A percentile compares a stretch with the other conserved stretches of the same genome.
Evolutionary conservation across 2,329 filamentous ascomycete species (phyloP).

Genomic region (Ceratocystis smalleyi): DNA sequence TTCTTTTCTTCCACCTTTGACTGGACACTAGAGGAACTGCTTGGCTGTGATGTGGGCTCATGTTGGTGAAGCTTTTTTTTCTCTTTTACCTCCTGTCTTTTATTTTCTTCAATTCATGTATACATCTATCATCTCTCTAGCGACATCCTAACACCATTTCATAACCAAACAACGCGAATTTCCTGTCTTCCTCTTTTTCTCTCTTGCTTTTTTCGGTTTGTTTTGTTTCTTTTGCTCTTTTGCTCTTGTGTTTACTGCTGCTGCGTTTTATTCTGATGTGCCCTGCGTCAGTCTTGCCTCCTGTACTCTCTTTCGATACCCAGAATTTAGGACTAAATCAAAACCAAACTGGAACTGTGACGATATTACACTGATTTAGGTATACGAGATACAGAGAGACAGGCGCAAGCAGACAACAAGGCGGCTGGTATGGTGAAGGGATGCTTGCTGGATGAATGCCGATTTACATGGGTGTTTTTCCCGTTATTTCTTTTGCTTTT

Average conservation of each 20-base stretch:
- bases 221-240: neutral
- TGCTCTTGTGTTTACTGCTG: neutral
- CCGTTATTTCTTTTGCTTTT: neutral
- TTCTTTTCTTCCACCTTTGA: neutral
- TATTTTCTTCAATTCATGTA: slow-evolving; percentile 9
- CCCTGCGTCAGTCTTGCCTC: neutral
- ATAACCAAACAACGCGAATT: neutral
- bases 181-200: neutral
- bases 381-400: no score
- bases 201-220: neutral
- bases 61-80: slow-evolving; percentile 6
- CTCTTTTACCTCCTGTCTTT: neutral
- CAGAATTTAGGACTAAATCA: slow-evolving; percentile 4
- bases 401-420: no score
- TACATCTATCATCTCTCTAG: neutral
- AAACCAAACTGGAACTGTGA: neutral
- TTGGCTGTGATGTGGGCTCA: slow-evolving; percentile 11
- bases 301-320: neutral
- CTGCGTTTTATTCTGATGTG: neutral
- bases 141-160: neutral
- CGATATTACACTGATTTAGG: no score
- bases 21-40: neutral
- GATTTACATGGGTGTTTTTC: neutral
- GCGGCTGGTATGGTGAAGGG: no score
- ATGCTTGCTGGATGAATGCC: neutral